A percentile compares a stretch with the other conserved stretches of the same genome.
These are phyloP conservation scores for Tetrahymena thermophila DNA, from an alignment of 73 alveolate species.

Conservation along the genomic window DNA sequence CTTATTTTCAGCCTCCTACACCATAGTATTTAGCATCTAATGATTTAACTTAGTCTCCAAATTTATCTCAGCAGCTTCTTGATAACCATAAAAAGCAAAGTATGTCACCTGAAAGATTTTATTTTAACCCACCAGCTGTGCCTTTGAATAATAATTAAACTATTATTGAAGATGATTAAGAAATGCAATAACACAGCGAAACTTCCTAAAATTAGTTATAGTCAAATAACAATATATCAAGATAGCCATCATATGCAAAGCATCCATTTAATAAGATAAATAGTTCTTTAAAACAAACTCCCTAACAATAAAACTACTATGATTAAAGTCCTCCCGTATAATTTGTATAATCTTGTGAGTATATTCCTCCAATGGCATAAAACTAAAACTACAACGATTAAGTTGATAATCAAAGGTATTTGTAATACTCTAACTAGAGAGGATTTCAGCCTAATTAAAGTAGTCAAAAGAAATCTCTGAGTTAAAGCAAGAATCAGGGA, in stretches of 20 bases:
- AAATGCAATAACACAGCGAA: not conserved
- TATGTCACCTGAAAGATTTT: not conserved
- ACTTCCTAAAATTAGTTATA: not conserved
- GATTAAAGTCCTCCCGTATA: not conserved
- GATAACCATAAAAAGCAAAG: not conserved
- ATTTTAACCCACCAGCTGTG: not conserved
- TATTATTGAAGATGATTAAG: not conserved
- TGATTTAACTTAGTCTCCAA: not conserved
- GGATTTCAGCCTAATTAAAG: not conserved
- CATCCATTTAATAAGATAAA: not conserved
- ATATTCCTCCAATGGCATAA: not conserved
- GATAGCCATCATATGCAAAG: not conserved
- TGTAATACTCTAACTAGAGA: not conserved
- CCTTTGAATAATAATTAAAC: not conserved
- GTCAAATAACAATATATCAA: not conserved
- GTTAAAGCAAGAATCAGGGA: not conserved
- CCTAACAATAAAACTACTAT: not conserved
- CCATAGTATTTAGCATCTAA: not conserved
- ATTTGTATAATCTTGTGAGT: not conserved
- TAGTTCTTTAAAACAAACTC: not conserved
- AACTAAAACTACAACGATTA: not conserved
- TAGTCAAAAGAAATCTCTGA: not conserved
- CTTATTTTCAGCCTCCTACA: not conserved
- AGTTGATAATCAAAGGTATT: not conserved
- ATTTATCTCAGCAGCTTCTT: not conserved